Evolutionary conservation across 345 rosid species (phyloP).

Genomic region (Cardamine chenopodiifolia): DNA sequence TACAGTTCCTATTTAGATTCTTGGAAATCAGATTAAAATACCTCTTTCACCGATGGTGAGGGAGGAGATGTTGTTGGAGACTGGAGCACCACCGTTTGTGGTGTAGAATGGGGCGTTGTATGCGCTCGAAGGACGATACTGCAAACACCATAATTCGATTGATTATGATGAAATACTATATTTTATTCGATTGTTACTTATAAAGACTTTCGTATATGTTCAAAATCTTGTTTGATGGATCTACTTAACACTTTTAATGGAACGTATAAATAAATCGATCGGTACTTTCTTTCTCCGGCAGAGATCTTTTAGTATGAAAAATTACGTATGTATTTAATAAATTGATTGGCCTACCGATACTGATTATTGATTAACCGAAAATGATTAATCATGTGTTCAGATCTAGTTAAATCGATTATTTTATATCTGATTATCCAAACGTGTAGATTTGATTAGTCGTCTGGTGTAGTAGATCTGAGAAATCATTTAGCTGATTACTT

Average conservation of each 20-base stretch:
- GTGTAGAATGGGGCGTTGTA: conserved; percentile 69
- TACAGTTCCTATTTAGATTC: not conserved
- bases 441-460: conserved; percentile 4
- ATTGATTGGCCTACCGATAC: not conserved
- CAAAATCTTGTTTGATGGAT: conserved; percentile 5
- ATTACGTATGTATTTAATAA: not conserved
- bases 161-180: not conserved
- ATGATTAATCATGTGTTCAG: not conserved
- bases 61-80: conserved; percentile 79
- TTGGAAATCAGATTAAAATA: conserved; percentile 7
- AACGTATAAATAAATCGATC: not conserved
- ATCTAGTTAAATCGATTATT: not conserved
- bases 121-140: conserved; percentile 69
- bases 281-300: not conserved
- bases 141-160: conserved; percentile 15
- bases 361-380: not conserved
- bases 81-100: conserved; percentile 80
- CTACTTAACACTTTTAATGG: not conserved
- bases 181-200: not conserved
- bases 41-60: conserved; percentile 86
- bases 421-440: conserved; percentile 1
- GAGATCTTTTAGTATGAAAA: not conserved
- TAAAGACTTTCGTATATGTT: not conserved
- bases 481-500: not conserved
- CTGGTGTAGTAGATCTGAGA: conserved; percentile 27